A percentile compares a stretch with the other conserved stretches of the same genome.
Evolutionary conservation across 2,329 filamentous ascomycete species (phyloP).

Genomic region (Colletotrichum sp.): DNA sequence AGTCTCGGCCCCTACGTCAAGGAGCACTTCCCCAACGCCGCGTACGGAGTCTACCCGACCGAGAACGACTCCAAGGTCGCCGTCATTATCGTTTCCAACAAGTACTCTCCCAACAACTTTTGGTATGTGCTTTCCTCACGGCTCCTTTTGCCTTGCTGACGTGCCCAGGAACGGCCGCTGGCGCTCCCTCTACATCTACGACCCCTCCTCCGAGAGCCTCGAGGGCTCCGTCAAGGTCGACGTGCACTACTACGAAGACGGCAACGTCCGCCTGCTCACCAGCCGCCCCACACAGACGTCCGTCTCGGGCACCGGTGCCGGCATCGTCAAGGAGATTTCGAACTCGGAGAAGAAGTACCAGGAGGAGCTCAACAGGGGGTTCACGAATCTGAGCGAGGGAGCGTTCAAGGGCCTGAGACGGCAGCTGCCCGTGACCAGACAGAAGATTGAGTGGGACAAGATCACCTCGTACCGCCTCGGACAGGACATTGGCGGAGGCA

Average conservation of each 20-base stretch:
- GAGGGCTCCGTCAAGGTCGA: slow-evolving; percentile 88
- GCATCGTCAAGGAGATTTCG: slow-evolving; percentile 80
- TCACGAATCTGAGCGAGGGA: slow-evolving; percentile 87
- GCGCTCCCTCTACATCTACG: slow-evolving; percentile 85
- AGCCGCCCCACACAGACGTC: slow-evolving; percentile 73
- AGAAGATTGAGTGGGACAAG: slow-evolving; percentile 99
- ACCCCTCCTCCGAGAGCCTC: slow-evolving; percentile 70
- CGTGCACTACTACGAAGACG: slow-evolving; percentile 99
- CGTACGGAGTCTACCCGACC: slow-evolving; percentile 83
- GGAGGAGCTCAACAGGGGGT: slow-evolving; percentile 92
- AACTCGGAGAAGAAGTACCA: slow-evolving; percentile 89
- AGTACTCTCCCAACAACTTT: slow-evolving; percentile 98
- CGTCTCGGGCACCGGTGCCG: slow-evolving; percentile 67
- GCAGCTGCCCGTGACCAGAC: slow-evolving; percentile 93
- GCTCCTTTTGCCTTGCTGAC: slow-evolving; percentile 22
- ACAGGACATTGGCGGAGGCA: slow-evolving; percentile 77
- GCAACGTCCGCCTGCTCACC: slow-evolving; percentile 94
- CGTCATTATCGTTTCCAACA: slow-evolving; percentile 88
- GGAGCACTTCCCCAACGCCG: slow-evolving; percentile 87
- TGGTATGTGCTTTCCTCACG: slow-evolving; percentile 63
- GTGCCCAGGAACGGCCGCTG: slow-evolving; percentile 86
- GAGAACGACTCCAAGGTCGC: slow-evolving; percentile 78
- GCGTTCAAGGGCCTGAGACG: slow-evolving; percentile 92
- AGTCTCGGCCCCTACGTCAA: slow-evolving; percentile 75
- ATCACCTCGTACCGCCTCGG: slow-evolving; percentile 89